Evolutionary conservation across 805 yeast genomes (phyloP), one percentile per base, ranked within the genome.

Genomic region (Candida nemodendra): DNA sequence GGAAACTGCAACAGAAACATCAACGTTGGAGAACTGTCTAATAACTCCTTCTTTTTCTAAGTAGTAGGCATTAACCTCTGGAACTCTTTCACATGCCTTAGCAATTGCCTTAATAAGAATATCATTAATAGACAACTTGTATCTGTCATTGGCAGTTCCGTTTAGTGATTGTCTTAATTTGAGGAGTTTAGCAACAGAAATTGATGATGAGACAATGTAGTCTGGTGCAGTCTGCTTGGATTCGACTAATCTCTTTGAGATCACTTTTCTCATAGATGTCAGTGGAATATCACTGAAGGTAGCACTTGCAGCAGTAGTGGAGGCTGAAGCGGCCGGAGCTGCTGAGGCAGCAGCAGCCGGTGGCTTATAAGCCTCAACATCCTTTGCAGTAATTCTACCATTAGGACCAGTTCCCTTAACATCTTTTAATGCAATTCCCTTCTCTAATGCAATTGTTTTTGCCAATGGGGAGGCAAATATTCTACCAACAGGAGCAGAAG

Each of bases 1-100:
- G 44, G 99, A 93, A 48, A 93, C 99, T 27, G 99, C 99, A 44
- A 91, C 97, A 17, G 98, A 89, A 40, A 93, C 95, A 60, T 93
- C 99, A 39, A 91, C 98, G 56, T 79, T 83, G 58, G 74, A 72
- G 78, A 79, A 93, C 70, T 85, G 90, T 73, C 99, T 86, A 53
- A 93, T 87, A 57, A 91, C 83, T 50, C 89, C 88, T 70, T 93
- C 84, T 27, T 75, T 68, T 62, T 82, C 95, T 57, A 93, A 76
- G 93, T 96, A 93, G 63, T 90, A 85, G 17, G 96, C 78, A 74
- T 93, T 93, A 50, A 81, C 96, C 51, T 83, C 89, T 45, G 99
- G 99, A 38, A 90, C 95, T 68, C 91, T 80, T 66, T 74, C 73
- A 42, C 85, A 78, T 38, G 99, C 98, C 56, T 79, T 78, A 39